Base-by-base conservation (phyloP, 2,329 filamentous ascomycete genomes). In the Penicillium digitatum region DNA sequence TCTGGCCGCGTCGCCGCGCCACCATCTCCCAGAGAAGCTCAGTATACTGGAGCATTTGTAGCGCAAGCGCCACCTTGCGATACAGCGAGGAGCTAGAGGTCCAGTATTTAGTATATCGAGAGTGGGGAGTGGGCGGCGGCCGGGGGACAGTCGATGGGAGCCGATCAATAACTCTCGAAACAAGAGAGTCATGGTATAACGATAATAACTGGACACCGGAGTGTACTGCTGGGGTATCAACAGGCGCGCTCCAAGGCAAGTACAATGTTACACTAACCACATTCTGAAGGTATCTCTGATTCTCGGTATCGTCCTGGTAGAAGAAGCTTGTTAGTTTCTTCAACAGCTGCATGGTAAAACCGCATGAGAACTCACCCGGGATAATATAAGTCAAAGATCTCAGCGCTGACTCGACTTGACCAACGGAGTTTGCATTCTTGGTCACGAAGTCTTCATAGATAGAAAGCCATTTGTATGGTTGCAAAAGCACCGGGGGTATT, bases 21-120 rank as follows among this genome's bases (percentile, higher is more conserved):
- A 88, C 84, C 94, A 99, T 99, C 72, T 99, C 94, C 82, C 93
- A 94, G n/a, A 99, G 77, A 29, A 99, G 79, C 75, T 99, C 90
- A 0, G 92, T 96, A 70, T 97, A 97, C 63, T 94, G 89, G 26
- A 96, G 88, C 76, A 95, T 88, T 70, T 95, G 90, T 46, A 99
- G 78, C 5, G 91, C 78, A 61, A 92, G 81, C 38, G 93, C 92
- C 52, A 95, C 84, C 56, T 89, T 84, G 56, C 87, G 84, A 73
- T 99, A 99, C 10, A 90, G 79, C 5, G 81, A 78, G 66, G 82
- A 86, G 52, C 79, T 79, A 46, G 80, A 76, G 18, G 79, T 79
- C 81, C 83, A 87, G 70, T 84, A 86, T 59, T 80, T 80, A 35
- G 84, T 87, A 65, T 87, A 87, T 59, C 84, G 78, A 57, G 79